Evolutionary conservation across 2,329 filamentous ascomycete genomes (phyloP).

Genomic region (Mollisia scopiformis): DNA sequence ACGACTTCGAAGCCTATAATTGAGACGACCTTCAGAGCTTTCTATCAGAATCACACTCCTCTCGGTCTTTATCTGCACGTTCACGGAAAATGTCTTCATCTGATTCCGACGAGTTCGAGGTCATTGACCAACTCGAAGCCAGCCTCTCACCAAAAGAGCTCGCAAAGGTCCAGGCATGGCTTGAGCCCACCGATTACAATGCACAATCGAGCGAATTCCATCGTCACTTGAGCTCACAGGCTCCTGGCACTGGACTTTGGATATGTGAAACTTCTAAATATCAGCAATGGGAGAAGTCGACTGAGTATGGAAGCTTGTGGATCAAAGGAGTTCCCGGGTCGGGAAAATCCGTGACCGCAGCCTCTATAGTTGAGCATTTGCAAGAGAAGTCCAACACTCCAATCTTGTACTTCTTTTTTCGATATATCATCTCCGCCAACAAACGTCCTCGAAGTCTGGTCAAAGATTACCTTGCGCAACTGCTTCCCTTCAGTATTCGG

Average conservation of each 20-base stretch:
- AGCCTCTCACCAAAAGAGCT: too few relatives aligned
- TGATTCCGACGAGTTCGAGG: too few relatives aligned
- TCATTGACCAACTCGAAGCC: too few relatives aligned
- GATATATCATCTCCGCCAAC: constrained; percentile 40
- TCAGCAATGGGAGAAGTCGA: background rate
- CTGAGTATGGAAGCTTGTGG: background rate
- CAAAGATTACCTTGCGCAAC: constrained; percentile 39
- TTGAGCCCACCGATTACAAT: background rate
- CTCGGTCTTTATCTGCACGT: too few relatives aligned
- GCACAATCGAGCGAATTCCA: background rate
- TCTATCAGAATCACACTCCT: too few relatives aligned
- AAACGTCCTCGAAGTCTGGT: constrained; percentile 30
- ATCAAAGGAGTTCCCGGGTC: background rate
- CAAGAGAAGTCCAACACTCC: background rate
- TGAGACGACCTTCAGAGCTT: too few relatives aligned
- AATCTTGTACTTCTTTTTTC: constrained; percentile 24
- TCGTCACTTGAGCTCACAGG: background rate
- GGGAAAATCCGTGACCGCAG: background rate
- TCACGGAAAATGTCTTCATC: too few relatives aligned
- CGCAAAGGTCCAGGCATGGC: too few relatives aligned
- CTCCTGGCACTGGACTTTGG: background rate
- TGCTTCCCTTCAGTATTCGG: constrained; percentile 12
- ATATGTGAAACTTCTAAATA: background rate
- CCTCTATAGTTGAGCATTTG: background rate
- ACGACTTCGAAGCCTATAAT: too few relatives aligned